Percentiles rank a stretch among this genome's conserved stretches.
Conservation (phyloP, 371 early-diverging fungal species). For the Apophysomyces variabilis region DNA sequence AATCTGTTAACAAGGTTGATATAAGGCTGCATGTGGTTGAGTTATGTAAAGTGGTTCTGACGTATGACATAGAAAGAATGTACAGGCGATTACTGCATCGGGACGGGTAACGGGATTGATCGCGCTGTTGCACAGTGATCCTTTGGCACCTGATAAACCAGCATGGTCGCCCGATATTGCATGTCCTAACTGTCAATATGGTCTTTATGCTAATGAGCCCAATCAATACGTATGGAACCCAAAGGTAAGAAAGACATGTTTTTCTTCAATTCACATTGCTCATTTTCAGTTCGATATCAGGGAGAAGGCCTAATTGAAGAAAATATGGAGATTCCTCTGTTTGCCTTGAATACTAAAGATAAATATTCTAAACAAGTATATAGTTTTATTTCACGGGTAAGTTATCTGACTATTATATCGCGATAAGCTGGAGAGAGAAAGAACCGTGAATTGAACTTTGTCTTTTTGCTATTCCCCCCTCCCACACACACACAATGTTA, state of each 20-base stretch:
- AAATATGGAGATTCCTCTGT: slow-evolving; percentile 70
- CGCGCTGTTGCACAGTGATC: slow-evolving; percentile 19
- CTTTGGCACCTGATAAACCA: background rate
- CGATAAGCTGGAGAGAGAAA: too few relatives aligned
- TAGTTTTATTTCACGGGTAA: slow-evolving; percentile 10
- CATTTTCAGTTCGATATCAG: slow-evolving; percentile 24
- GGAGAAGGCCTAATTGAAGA: slow-evolving; percentile 62
- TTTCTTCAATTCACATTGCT: background rate
- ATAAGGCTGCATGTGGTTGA: background rate
- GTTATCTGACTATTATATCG: too few relatives aligned
- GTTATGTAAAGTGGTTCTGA: background rate
- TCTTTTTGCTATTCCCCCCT: too few relatives aligned
- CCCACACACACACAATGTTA: background rate
- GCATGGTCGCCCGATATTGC: slow-evolving; percentile 63
- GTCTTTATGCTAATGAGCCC: slow-evolving; percentile 64
- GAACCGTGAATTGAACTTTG: too few relatives aligned
- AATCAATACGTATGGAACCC: slow-evolving; percentile 73
- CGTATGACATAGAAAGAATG: slow-evolving; percentile 23
- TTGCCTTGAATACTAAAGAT: slow-evolving; percentile 61
- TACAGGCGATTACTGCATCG: slow-evolving; percentile 21
- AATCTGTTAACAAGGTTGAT: slow-evolving; percentile 61
- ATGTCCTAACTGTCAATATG: slow-evolving; percentile 77
- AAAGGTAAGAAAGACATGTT: slow-evolving; percentile 29
- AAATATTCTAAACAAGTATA: slow-evolving; percentile 8
- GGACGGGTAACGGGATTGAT: slow-evolving; percentile 35